Conservation (phyloP, 345 rosid genomes). For the Murraya koenigii region DNA sequence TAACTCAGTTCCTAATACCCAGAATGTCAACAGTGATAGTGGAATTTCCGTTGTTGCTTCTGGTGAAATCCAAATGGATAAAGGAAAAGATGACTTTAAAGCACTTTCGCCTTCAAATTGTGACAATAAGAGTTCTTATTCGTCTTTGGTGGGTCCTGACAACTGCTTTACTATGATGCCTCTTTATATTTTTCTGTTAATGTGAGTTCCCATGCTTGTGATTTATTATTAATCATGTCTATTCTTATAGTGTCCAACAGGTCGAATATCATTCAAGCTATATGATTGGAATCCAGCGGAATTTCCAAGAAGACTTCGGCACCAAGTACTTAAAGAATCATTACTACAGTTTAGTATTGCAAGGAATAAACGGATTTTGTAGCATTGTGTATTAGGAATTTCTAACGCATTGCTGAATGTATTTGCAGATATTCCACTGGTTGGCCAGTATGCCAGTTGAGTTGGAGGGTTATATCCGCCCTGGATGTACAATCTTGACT, state of each 20-base stretch:
- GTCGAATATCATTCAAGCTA: constrained; percentile 95
- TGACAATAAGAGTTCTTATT: constrained; percentile 66
- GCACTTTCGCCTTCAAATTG: constrained; percentile 51
- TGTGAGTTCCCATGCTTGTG: neutral
- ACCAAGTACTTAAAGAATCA: constrained; percentile 78
- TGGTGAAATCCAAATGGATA: constrained; percentile 47
- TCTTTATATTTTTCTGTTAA: neutral
- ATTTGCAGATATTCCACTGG: constrained; percentile 86
- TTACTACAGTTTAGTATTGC: constrained; percentile 66
- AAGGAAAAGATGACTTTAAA: constrained; percentile 56
- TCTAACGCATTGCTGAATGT: constrained; percentile 27
- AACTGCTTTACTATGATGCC: constrained; percentile 9
- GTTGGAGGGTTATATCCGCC: constrained; percentile 94
- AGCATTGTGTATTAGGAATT: constrained; percentile 25
- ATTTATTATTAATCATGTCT: constrained; percentile 23
- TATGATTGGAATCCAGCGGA: constrained; percentile 99
- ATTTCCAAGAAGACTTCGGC: constrained; percentile 98
- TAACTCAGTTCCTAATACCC: constrained; percentile 44
- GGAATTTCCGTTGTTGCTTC: constrained; percentile 49
- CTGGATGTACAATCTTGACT: constrained; percentile 95
- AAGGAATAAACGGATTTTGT: constrained; percentile 13
- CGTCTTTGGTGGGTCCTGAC: constrained; percentile 64
- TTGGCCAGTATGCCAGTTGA: constrained; percentile 97
- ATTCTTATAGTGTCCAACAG: constrained; percentile 83
- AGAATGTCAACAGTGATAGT: constrained; percentile 54